Evolutionary conservation across 1,284 basidiomycete genomes (phyloP).

Genomic region (Ustilago nuda): DNA sequence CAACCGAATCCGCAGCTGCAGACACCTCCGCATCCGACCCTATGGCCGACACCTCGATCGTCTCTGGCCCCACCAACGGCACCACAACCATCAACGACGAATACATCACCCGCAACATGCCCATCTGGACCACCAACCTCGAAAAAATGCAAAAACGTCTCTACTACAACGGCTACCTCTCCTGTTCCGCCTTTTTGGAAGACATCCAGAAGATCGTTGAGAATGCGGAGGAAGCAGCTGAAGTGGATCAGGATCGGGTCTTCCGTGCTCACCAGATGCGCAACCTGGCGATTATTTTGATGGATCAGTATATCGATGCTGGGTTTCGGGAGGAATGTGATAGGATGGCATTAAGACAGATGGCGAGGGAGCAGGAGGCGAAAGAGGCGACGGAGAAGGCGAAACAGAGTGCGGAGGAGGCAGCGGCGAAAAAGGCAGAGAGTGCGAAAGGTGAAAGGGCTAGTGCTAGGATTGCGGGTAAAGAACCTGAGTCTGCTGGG

Average conservation of each 20-base stretch:
- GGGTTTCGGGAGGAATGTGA: constrained; percentile 86
- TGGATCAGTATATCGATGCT: constrained; percentile 85
- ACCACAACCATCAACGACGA: constrained; percentile 15
- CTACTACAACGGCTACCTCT: constrained; percentile 87
- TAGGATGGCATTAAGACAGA: constrained; percentile 84
- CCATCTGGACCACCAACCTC: constrained; percentile 71
- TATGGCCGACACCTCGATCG: constrained; percentile 16
- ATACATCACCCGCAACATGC: constrained; percentile 56
- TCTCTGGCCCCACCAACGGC: constrained; percentile 11
- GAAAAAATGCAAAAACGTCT: constrained; percentile 90
- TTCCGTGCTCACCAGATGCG: constrained; percentile 90
- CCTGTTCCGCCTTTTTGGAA: constrained; percentile 85
- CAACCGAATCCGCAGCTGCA: neutral
- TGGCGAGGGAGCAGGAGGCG: constrained; percentile 72
- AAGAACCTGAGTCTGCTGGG: constrained; percentile 74
- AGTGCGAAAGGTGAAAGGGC: constrained; percentile 51
- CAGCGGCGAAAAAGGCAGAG: constrained; percentile 41
- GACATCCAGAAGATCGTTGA: constrained; percentile 89
- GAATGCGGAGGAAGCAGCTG: constrained; percentile 76
- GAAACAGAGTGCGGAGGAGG: constrained; percentile 65
- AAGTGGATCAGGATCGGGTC: constrained; percentile 79
- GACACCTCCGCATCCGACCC: constrained; percentile 3
- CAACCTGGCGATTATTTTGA: constrained; percentile 84
- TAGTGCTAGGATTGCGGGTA: constrained; percentile 77
- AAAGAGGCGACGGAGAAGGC: constrained; percentile 74